Percentiles rank a stretch among this genome's conserved stretches.
Evolutionary conservation across 192 early-diverging fungal species (phyloP).

Genomic region (Coemansia sp.): DNA sequence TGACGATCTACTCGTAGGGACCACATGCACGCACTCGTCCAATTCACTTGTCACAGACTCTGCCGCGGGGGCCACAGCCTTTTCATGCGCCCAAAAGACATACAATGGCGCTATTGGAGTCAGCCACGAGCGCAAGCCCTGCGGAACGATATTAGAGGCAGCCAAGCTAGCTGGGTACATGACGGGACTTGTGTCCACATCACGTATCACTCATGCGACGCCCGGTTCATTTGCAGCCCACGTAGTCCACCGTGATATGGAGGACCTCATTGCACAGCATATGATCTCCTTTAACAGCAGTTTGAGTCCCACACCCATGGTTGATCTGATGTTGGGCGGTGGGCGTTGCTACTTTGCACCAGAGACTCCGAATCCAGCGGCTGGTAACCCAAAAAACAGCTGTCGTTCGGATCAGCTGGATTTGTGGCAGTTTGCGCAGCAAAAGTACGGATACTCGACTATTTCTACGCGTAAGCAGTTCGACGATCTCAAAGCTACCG

Average conservation of each 20-base stretch:
- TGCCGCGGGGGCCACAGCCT: slow-evolving; percentile 63
- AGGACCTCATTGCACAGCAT: slow-evolving; percentile 57
- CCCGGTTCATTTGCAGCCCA: slow-evolving; percentile 61
- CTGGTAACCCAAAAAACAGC: slow-evolving; percentile 5
- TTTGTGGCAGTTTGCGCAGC: slow-evolving; percentile 29
- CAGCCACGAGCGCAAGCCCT: slow-evolving; percentile 36
- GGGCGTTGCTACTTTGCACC: slow-evolving; percentile 54
- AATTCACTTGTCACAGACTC: slow-evolving; percentile 59
- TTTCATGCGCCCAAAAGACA: slow-evolving; percentile 54
- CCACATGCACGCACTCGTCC: slow-evolving; percentile 54
- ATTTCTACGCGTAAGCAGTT: slow-evolving; percentile 15
- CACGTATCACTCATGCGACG: slow-evolving; percentile 63
- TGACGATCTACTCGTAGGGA: slow-evolving; percentile 54
- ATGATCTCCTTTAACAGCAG: slow-evolving; percentile 46
- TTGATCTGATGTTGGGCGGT: slow-evolving; percentile 60
- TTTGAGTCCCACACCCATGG: slow-evolving; percentile 3
- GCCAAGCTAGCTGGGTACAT: slow-evolving; percentile 50
- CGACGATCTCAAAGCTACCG: slow-evolving; percentile 8
- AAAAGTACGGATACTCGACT: slow-evolving; percentile 8
- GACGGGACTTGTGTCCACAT: slow-evolving; percentile 59
- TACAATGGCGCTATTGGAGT: slow-evolving; percentile 60
- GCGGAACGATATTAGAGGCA: slow-evolving; percentile 62
- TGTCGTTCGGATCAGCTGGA: slow-evolving; percentile 51
- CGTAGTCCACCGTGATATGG: slow-evolving; percentile 52
- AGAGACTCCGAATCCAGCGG: slow-evolving; percentile 7